A percentile compares a stretch with the other conserved stretches of the same genome.
phyloP scores from a whole-genome alignment of 352 stramenopile genomes.

The Globisporangium camurandrum region DNA sequence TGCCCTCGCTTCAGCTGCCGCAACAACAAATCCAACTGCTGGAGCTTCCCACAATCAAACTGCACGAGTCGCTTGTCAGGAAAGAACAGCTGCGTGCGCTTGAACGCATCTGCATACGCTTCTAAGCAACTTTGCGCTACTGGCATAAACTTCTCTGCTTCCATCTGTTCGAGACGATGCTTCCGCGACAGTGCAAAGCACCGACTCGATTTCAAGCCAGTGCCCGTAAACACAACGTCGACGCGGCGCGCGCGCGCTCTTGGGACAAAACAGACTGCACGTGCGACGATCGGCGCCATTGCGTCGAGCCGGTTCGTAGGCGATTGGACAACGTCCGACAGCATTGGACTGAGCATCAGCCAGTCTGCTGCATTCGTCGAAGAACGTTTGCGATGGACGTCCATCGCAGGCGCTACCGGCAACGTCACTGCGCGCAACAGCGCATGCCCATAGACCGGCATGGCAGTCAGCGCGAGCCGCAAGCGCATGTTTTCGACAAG shows the following conservation, averaged over 20 bases:
- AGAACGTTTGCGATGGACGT: constrained; percentile 35
- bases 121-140: constrained; percentile 30
- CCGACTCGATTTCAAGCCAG: constrained; percentile 20
- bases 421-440: constrained; percentile 52
- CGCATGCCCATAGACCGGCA: constrained; percentile 38
- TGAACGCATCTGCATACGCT: constrained; percentile 53
- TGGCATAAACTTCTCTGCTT: constrained; percentile 14
- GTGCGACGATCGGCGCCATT: constrained; percentile 38
- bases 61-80: constrained; percentile 97
- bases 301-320: constrained; percentile 34
- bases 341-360: constrained; percentile 21
- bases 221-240: constrained; percentile 28
- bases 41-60: constrained; percentile 94
- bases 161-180: constrained; percentile 14
- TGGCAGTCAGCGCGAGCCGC: constrained; percentile 23
- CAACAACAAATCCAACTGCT: constrained; percentile 88
- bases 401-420: constrained; percentile 70
- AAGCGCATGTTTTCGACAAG: constrained; percentile 14
- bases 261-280: constrained; percentile 70
- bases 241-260: constrained; percentile 41
- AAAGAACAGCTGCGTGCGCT: constrained; percentile 90
- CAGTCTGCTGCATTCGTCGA: constrained; percentile 8
- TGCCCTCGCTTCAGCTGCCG: constrained; percentile 92
- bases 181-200: constrained; percentile 34
- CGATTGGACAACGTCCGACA: constrained; percentile 41